Conservation (phyloP, 2,329 filamentous ascomycete genomes). For the Cladosporium sp. region DNA sequence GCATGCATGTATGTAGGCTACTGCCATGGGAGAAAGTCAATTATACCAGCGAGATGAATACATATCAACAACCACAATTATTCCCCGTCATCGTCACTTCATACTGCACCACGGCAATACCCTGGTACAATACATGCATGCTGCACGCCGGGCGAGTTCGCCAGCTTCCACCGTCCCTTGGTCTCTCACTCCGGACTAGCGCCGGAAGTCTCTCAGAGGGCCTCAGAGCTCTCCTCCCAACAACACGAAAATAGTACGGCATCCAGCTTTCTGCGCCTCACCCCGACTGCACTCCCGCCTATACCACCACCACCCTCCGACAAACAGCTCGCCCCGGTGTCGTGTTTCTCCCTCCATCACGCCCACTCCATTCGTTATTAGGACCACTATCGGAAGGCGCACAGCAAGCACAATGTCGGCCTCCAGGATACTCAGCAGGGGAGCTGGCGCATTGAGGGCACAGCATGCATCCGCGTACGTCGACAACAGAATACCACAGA, state of each 20-base stretch:
- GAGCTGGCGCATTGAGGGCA: constrained; percentile 35
- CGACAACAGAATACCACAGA: not conserved
- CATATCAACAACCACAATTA: not conserved
- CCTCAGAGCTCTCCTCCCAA: constrained; percentile 5
- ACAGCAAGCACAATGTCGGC: constrained; percentile 13
- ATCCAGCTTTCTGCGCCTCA: constrained; percentile 6
- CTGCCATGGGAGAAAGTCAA: not conserved
- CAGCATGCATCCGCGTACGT: constrained; percentile 41
- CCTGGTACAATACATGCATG: not conserved
- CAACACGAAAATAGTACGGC: constrained; percentile 17
- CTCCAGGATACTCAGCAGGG: constrained; percentile 33
- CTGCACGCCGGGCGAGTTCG: not conserved
- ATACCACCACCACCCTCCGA: constrained; percentile 2
- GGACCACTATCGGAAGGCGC: not conserved
- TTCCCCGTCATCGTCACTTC: not conserved
- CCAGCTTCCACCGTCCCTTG: not conserved
- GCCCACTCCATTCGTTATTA: constrained; percentile 20
- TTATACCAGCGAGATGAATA: not conserved
- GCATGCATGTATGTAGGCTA: not conserved
- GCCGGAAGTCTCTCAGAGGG: not conserved
- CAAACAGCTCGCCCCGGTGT: constrained; percentile 6
- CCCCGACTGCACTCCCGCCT: constrained; percentile 1
- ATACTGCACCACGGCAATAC: not conserved
- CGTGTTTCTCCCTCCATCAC: constrained; percentile 8
- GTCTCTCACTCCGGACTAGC: not conserved